phyloP scores from a whole-genome alignment of 768 basidiomycete genomes.

The Suillus cothurnatus region DNA sequence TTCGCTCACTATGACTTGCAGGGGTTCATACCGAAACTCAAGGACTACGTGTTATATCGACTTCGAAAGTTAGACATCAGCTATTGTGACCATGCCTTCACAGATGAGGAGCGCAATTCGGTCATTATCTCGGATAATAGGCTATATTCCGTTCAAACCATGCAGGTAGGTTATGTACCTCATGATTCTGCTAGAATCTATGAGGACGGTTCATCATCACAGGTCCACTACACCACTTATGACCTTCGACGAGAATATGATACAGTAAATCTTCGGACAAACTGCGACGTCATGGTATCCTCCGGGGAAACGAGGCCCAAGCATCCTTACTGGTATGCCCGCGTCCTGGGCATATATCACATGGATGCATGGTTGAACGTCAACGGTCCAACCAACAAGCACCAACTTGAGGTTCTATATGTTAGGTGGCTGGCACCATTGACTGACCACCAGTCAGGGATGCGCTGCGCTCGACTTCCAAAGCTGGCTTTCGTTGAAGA shows the following conservation, averaged over 20 bases:
- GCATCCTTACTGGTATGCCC: conserved; percentile 42
- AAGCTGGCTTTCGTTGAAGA: conserved; percentile 1
- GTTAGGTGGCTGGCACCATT: neutral
- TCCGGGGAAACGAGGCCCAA: conserved; percentile 8
- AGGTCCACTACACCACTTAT: conserved; percentile 20
- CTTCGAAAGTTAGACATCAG: neutral
- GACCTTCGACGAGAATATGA: conserved; percentile 17
- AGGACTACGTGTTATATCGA: neutral
- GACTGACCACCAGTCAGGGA: neutral
- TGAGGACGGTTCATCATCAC: neutral
- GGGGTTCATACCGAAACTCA: neutral
- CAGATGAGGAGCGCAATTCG: neutral
- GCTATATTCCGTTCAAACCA: neutral
- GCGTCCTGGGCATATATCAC: conserved; percentile 38
- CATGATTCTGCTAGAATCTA: no score
- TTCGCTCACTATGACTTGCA: neutral
- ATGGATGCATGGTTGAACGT: neutral
- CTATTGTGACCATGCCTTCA: neutral
- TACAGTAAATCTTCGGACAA: conserved; percentile 28
- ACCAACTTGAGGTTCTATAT: neutral
- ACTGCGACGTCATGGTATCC: conserved; percentile 38
- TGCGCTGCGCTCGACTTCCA: neutral
- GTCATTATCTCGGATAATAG: neutral
- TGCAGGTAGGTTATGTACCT: neutral
- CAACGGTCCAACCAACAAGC: neutral